A percentile compares a stretch with the other conserved stretches of the same genome.
phyloP scores from a whole-genome alignment of 2,329 filamentous ascomycete genomes.

The Lasiodiplodia theobromae region DNA sequence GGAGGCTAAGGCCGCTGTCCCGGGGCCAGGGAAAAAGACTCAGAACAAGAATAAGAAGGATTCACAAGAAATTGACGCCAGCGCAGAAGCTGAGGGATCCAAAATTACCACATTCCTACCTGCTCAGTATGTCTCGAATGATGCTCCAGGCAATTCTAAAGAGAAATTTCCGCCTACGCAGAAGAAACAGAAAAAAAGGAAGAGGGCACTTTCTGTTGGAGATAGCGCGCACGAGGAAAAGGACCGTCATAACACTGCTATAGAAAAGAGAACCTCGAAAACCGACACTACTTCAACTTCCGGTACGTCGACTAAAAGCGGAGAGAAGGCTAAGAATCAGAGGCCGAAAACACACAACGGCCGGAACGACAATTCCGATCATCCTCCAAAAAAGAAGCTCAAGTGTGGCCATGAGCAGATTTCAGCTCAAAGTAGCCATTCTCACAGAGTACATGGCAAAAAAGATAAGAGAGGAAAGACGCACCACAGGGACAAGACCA shows the following conservation, averaged over 20 bases:
- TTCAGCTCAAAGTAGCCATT: not conserved
- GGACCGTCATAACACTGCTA: not conserved
- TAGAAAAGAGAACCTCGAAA: not conserved
- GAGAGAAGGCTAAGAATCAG: not conserved
- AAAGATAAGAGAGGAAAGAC: not conserved
- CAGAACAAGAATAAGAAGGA: not conserved
- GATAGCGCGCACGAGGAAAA: not conserved
- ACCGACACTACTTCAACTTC: not conserved
- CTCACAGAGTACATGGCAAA: not conserved
- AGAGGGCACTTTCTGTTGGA: not conserved
- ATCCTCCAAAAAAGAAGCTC: conserved; percentile 14
- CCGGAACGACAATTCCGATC: not conserved
- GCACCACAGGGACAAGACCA: not conserved
- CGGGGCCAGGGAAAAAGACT: not conserved
- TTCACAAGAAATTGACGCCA: not conserved
- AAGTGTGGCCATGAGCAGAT: not conserved
- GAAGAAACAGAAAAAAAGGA: conserved; percentile 1
- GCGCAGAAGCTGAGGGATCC: not conserved
- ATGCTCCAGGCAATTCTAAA: not conserved
- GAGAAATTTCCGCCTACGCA: not conserved
- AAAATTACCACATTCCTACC: not conserved
- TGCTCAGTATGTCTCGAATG: not conserved
- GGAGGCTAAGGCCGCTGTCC: not conserved
- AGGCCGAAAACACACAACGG: not conserved
- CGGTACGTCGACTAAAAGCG: not conserved